Base-by-base conservation (phyloP, 176 grass and related monocot genomes). In the Carex scoparia region DNA sequence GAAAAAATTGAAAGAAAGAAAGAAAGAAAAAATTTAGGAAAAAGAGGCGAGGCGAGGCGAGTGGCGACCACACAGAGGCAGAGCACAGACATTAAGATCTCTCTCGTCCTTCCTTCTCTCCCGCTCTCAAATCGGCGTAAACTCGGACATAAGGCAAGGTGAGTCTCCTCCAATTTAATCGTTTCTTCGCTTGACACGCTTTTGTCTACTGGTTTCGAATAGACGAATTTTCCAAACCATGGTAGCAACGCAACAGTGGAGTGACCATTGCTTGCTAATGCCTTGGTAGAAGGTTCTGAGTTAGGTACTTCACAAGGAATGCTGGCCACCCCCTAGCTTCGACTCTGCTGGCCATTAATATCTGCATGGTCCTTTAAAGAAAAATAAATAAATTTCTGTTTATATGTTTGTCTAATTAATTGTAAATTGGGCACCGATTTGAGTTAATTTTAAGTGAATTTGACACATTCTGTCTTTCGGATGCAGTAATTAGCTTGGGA, bases 131-230 rank as follows among this genome's bases (percentile, higher is more conserved):
- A 27, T 83, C 65, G 63, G 59, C 69, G 69, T 19, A n/a, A 8
- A 23, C 37, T 44, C 6, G 68, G 68, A 48, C 16, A 72, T 72
- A 72, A 72, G 69, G 69, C 48, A 72, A 72, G 69, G 69, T 72
- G 14, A 48, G 16, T 72, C 68, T 71, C 68, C 19, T 46, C 68
- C 23, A 23, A 31, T 30, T 64, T 2, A 64, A 3, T 1, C 30
- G 10, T 27, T 7, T 67, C 15, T 35, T 67, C 3, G 48, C 48
- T 49, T 10, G 10, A 49, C 48, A 10, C 8, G 48, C 48, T 49
- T 10, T 49, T 49, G 48, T 9, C 9, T 9, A 49, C 9, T 49
- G 48, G 48, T 49, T 42, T 61, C 40, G 12, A 37, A 31, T 65
- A 49, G 58, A n/a, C 1, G 35, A 12, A 67, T 67, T 67, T 10